Evolutionary conservation across 139 green algal genomes (phyloP).

Genomic region (Coelastrella sp.): DNA sequence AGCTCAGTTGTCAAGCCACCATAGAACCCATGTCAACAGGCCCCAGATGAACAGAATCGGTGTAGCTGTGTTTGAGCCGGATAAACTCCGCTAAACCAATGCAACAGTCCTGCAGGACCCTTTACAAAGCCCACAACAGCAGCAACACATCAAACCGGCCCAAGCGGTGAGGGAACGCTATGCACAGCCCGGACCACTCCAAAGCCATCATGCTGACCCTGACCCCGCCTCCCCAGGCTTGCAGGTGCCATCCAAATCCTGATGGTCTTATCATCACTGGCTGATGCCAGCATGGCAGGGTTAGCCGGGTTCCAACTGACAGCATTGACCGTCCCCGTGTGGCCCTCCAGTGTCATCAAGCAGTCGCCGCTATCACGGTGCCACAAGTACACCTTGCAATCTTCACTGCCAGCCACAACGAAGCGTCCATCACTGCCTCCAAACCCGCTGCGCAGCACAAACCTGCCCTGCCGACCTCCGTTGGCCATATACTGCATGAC

Average conservation of each 20-base stretch:
- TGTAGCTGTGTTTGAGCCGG: too few relatives aligned
- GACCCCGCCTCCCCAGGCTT: neutral
- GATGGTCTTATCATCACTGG: conserved; percentile 45
- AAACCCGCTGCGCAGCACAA: conserved; percentile 91
- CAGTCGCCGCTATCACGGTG: conserved; percentile 80
- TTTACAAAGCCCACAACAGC: neutral
- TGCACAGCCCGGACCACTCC: neutral
- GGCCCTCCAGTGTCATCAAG: conserved; percentile 82
- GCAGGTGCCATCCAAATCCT: conserved; percentile 49
- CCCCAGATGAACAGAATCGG: too few relatives aligned
- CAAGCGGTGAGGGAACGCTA: neutral
- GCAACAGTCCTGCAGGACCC: neutral
- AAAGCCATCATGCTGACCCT: neutral
- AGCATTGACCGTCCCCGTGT: conserved; percentile 84
- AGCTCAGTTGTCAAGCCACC: too few relatives aligned
- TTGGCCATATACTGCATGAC: conserved; percentile 59
- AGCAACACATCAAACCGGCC: too few relatives aligned
- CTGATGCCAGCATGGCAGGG: conserved; percentile 86
- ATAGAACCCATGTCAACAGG: too few relatives aligned
- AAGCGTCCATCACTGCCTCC: conserved; percentile 82
- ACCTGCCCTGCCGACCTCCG: conserved; percentile 70
- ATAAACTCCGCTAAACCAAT: neutral
- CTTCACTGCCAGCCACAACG: conserved; percentile 87
- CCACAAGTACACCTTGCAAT: conserved; percentile 92
- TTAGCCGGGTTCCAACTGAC: conserved; percentile 87